Percentiles rank a stretch among this genome's conserved stretches.
phyloP scores from a whole-genome alignment of 2,329 filamentous ascomycete genomes.

The Byssoonygena ceratinophila region DNA sequence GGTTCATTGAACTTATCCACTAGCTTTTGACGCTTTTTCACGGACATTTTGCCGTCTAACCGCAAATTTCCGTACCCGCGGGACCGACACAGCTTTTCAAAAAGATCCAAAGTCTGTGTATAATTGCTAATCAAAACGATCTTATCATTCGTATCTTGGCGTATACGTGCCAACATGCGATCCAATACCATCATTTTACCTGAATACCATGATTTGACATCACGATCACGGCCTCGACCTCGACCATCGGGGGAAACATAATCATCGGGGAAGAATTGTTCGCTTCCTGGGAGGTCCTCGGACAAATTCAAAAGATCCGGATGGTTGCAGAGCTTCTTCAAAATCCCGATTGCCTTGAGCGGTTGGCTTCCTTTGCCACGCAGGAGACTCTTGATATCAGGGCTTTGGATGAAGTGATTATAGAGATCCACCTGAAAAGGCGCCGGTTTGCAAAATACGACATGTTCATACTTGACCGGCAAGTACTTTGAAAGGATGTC shows the following conservation, averaged over 20 bases:
- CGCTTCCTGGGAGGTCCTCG: constrained; percentile 76
- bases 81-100: constrained; percentile 77
- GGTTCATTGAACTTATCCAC: constrained; percentile 98
- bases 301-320: constrained; percentile 80
- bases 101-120: constrained; percentile 88
- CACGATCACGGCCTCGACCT: constrained; percentile 79
- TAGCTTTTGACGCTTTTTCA: constrained; percentile 91
- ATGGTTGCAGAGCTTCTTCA: constrained; percentile 98
- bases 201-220: constrained; percentile 90
- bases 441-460: constrained; percentile 92
- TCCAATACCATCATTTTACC: constrained; percentile 99
- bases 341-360: constrained; percentile 86
- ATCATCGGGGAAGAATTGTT: constrained; percentile 69
- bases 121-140: constrained; percentile 99
- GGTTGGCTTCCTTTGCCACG: constrained; percentile 92
- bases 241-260: constrained; percentile 79
- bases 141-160: constrained; percentile 94
- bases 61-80: constrained; percentile 77
- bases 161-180: constrained; percentile 90
- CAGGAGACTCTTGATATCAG: constrained; percentile 83
- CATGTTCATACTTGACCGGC: constrained; percentile 97
- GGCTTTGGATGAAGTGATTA: constrained; percentile 93
- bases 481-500: constrained; percentile 96
- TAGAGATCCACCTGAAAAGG: constrained; percentile 89
- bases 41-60: constrained; percentile 94